These are phyloP conservation scores for Passiflora organensis DNA, from an alignment of 345 rosid species.

Conservation along the genomic window DNA sequence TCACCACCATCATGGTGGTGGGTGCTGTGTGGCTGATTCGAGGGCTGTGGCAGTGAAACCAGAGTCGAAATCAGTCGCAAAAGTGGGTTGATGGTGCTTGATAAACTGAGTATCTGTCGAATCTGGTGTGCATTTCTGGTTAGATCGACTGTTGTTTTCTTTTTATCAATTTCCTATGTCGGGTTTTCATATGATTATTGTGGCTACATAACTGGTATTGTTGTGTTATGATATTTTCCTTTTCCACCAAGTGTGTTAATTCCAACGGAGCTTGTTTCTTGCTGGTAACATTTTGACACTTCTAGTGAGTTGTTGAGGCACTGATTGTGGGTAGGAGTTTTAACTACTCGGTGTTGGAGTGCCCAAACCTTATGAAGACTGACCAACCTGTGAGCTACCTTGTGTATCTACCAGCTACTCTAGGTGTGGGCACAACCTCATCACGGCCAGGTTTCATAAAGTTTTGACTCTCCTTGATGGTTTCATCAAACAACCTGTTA, in stretches of 20 bases:
- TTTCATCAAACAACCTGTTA: slow-evolving; percentile 57
- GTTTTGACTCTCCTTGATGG: slow-evolving; percentile 50
- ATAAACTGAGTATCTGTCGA: slow-evolving; percentile 13
- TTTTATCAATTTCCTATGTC: slow-evolving; percentile 1
- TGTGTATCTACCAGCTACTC: slow-evolving; percentile 44
- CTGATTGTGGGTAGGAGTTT: background rate
- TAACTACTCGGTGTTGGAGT: no score
- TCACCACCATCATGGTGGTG: slow-evolving; percentile 70
- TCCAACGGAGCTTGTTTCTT: no score
- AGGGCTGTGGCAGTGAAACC: slow-evolving; percentile 32
- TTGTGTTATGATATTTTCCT: slow-evolving; percentile 12
- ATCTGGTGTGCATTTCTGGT: background rate
- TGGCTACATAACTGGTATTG: no score
- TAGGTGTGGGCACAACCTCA: slow-evolving; percentile 54
- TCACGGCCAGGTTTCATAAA: slow-evolving; percentile 49
- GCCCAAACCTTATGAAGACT: slow-evolving; percentile 2
- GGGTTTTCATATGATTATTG: background rate
- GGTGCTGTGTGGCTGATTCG: slow-evolving; percentile 63
- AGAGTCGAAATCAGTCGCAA: slow-evolving; percentile 49
- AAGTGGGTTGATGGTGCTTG: slow-evolving; percentile 33
- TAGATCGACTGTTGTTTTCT: background rate
- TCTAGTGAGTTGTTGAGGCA: no score
- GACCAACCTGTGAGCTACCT: slow-evolving; percentile 11
- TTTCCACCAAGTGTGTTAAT: background rate
- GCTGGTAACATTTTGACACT: no score